Evolutionary conservation across 208 protist genomes (phyloP).

Genomic region (Trypanosoma melophagium): DNA sequence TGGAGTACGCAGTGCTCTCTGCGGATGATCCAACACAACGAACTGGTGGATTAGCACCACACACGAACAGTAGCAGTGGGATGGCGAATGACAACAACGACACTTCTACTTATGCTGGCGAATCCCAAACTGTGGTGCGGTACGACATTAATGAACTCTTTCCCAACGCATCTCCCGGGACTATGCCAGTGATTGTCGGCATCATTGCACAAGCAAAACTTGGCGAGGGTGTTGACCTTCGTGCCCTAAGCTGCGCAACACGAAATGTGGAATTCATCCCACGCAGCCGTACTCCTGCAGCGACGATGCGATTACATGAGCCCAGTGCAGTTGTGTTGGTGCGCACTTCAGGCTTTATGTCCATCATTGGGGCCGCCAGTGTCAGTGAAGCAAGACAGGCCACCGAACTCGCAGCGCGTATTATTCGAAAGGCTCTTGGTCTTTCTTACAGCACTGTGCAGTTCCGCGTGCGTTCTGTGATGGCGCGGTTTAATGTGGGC

Average conservation of each 20-base stretch:
- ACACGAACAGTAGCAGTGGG: not conserved
- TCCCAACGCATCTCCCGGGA: slow-evolving; percentile 59
- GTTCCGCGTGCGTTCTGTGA: slow-evolving; percentile 82
- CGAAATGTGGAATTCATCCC: slow-evolving; percentile 88
- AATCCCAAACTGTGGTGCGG: no score
- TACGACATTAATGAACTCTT: slow-evolving; percentile 48
- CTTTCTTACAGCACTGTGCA: slow-evolving; percentile 59
- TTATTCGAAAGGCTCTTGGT: slow-evolving; percentile 81
- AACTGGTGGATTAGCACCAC: not conserved
- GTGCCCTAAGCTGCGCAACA: slow-evolving; percentile 77
- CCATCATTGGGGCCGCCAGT: slow-evolving; percentile 75
- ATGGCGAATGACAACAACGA: not conserved
- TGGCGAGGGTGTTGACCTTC: slow-evolving; percentile 69
- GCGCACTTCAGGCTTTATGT: slow-evolving; percentile 74
- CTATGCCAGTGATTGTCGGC: slow-evolving; percentile 74
- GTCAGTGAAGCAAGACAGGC: slow-evolving; percentile 79
- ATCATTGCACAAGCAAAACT: slow-evolving; percentile 78
- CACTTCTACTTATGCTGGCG: not conserved
- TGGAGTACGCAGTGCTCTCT: slow-evolving; percentile 8
- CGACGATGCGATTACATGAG: slow-evolving; percentile 82
- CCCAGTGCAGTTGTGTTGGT: slow-evolving; percentile 74
- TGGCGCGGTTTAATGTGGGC: slow-evolving; percentile 81
- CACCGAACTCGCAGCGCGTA: slow-evolving; percentile 81
- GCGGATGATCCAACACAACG: not conserved
- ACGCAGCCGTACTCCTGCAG: slow-evolving; percentile 50